A percentile compares a stretch with the other conserved stretches of the same genome.
These are phyloP conservation scores for Anthracocystis panici-leucophaei DNA, from an alignment of 1,284 basidiomycete genomes.

Conservation along the genomic window DNA sequence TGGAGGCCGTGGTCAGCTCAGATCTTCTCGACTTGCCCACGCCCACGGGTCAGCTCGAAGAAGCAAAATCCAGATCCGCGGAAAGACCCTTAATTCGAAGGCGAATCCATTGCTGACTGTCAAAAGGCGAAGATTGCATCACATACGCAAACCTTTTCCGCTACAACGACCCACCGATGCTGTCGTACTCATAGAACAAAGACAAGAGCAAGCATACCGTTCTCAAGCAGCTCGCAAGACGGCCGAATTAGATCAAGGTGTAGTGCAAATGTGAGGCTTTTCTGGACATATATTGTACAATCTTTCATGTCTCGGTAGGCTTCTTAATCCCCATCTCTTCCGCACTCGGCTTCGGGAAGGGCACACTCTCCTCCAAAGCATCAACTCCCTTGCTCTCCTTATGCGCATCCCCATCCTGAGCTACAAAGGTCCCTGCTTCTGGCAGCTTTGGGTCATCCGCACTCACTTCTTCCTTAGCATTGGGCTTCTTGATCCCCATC, in stretches of 20 bases:
- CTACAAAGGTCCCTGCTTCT: slow-evolving; percentile 26
- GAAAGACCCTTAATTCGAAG: slow-evolving; percentile 5
- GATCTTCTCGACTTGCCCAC: slow-evolving; percentile 1
- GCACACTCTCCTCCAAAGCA: slow-evolving; percentile 16
- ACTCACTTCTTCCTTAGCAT: neutral
- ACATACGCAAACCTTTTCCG: neutral
- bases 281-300: neutral
- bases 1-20: neutral
- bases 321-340: slow-evolving; percentile 35
- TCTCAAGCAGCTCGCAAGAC: neutral
- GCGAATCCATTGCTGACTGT: neutral
- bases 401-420: slow-evolving; percentile 21
- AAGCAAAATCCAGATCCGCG: slow-evolving; percentile 2
- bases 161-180: neutral
- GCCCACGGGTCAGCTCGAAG: slow-evolving; percentile 16
- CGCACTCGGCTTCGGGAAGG: slow-evolving; percentile 22
- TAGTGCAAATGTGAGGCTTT: neutral
- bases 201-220: neutral
- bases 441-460: slow-evolving; percentile 19
- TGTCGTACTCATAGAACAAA: neutral
- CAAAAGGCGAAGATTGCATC: neutral
- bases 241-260: neutral
- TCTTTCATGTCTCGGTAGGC: slow-evolving; percentile 15
- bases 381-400: slow-evolving; percentile 8
- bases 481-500: slow-evolving; percentile 25